Evolutionary conservation across 2,329 filamentous ascomycete species (phyloP).

Genomic region (Monosporascus sp.): DNA sequence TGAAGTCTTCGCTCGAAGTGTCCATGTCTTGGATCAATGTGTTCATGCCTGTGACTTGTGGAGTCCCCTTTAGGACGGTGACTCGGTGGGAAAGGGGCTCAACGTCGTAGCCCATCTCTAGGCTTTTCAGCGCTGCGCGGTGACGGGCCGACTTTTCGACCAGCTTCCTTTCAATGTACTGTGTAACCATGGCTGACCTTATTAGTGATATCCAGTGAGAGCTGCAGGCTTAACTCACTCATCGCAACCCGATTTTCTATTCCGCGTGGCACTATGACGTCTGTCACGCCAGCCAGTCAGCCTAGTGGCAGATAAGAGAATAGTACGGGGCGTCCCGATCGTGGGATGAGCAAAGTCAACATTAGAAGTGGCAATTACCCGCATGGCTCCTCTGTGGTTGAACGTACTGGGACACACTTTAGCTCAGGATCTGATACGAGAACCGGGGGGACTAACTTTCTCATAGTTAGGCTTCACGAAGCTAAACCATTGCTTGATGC

Average conservation of each 20-base stretch:
- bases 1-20: conserved; percentile 81
- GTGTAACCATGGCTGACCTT: conserved; percentile 74
- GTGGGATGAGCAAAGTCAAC: neutral
- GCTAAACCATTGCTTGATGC: conserved; percentile 95
- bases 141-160: conserved; percentile 81
- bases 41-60: conserved; percentile 81
- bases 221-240: conserved; percentile 37
- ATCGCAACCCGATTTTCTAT: conserved; percentile 95
- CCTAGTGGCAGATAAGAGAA: conserved; percentile 1
- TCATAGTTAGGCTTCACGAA: conserved; percentile 98
- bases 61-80: conserved; percentile 66
- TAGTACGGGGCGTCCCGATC: conserved; percentile 3
- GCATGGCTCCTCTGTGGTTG: conserved; percentile 86
- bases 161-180: conserved; percentile 85
- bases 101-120: conserved; percentile 68
- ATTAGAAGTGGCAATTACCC: conserved; percentile 39
- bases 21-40: conserved; percentile 81
- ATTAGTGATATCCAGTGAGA: conserved; percentile 4
- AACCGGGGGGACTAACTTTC: conserved; percentile 42
- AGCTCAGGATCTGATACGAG: conserved; percentile 3
- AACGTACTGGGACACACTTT: conserved; percentile 56
- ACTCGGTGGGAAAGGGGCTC: conserved; percentile 72
- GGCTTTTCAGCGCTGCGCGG: conserved; percentile 68
- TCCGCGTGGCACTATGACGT: conserved; percentile 91
- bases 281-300: conserved; percentile 31